A percentile compares a stretch with the other conserved stretches of the same genome.
Evolutionary conservation across 179 eudicot genomes (phyloP).

Genomic region (Camellia oleifera): DNA sequence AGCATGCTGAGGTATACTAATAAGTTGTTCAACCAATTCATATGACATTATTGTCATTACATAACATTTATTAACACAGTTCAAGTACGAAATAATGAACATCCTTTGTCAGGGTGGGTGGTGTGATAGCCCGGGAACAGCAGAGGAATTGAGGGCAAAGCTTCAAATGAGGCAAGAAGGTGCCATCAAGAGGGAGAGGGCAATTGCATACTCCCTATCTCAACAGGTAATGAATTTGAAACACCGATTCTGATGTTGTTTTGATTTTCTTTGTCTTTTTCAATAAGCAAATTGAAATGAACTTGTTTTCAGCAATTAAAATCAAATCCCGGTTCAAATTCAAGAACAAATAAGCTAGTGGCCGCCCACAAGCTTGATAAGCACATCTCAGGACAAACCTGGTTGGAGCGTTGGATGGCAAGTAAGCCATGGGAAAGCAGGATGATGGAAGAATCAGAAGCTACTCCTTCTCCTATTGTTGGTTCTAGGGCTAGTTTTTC

Average conservation of each 20-base stretch:
- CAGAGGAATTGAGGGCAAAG: constrained; percentile 68
- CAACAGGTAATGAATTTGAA: constrained; percentile 50
- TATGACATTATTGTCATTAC: not conserved
- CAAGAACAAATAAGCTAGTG: constrained; percentile 34
- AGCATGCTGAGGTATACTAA: constrained; percentile 53
- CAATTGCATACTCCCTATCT: constrained; percentile 53
- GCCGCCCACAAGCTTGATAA: constrained; percentile 32
- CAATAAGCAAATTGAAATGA: not conserved
- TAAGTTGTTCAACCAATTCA: not conserved
- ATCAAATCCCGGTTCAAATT: constrained; percentile 37
- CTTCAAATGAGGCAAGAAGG: constrained; percentile 80
- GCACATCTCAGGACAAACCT: constrained; percentile 41
- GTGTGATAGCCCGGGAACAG: constrained; percentile 79
- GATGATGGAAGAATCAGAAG: constrained; percentile 43
- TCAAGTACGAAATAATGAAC: not conserved
- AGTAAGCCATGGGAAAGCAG: constrained; percentile 69
- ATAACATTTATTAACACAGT: too few relatives aligned
- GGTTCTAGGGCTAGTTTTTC: constrained; percentile 33
- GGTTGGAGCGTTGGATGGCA: constrained; percentile 87
- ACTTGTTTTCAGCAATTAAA: constrained; percentile 41
- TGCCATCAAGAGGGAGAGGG: constrained; percentile 78
- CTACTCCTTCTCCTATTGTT: constrained; percentile 25
- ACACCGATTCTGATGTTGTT: not conserved
- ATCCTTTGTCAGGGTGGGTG: constrained; percentile 54
- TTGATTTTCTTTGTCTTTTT: not conserved